Evolutionary conservation across 2,329 filamentous ascomycete species (phyloP).

Genomic region (Malbranchea cinnamomea): DNA sequence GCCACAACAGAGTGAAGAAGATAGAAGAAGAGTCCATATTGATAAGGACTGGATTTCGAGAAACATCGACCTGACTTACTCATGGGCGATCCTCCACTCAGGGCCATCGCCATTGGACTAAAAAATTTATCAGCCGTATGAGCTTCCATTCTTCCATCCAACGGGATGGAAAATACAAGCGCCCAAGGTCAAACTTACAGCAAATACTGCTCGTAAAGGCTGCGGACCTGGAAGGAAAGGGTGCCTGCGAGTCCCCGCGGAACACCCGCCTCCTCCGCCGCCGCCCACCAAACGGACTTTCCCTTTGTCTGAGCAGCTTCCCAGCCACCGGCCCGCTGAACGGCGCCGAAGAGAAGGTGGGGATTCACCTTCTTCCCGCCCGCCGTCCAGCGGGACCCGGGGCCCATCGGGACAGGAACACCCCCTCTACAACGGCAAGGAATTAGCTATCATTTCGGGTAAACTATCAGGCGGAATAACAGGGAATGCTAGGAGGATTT

Average conservation of each 20-base stretch:
- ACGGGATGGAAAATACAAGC: not conserved
- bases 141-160: not conserved
- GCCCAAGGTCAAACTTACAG: constrained; percentile 10
- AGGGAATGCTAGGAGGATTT: too few relatives aligned
- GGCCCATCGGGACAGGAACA: constrained; percentile 1
- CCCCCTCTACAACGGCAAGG: too few relatives aligned
- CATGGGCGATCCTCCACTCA: constrained; percentile 1
- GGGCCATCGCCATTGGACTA: constrained; percentile 3
- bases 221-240: constrained; percentile 7
- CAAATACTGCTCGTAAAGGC: constrained; percentile 8
- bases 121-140: not conserved
- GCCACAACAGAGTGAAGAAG: too few relatives aligned
- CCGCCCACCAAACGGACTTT: constrained; percentile 9
- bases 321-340: constrained; percentile 7
- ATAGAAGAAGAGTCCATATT: too few relatives aligned
- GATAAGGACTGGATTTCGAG: too few relatives aligned
- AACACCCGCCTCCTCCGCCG: constrained; percentile 3
- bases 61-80: not conserved
- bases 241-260: constrained; percentile 3
- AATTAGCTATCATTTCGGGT: too few relatives aligned
- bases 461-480: too few relatives aligned
- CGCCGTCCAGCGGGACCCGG: constrained; percentile 1
- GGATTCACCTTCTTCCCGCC: constrained; percentile 6
- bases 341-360: constrained; percentile 7
- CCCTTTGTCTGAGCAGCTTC: constrained; percentile 7